Conservation (phyloP, 805 yeast species). For the Monosporozyma yasuniensis region DNA sequence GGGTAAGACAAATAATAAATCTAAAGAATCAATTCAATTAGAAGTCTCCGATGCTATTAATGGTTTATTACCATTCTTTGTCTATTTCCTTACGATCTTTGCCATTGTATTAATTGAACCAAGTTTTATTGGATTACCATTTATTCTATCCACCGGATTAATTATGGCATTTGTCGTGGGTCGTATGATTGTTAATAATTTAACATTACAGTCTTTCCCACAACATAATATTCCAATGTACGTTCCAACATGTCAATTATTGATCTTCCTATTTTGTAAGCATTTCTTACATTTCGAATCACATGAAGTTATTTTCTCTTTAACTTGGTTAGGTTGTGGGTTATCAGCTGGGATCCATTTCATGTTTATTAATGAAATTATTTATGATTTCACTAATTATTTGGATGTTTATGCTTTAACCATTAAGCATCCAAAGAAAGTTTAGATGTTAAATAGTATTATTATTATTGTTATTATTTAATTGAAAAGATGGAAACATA, state of each 20-base stretch:
- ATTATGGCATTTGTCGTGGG: constrained; percentile 82
- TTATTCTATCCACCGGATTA: constrained; percentile 62
- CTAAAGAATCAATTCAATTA: constrained; percentile 17
- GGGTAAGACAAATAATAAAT: constrained; percentile 12
- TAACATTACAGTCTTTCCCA: constrained; percentile 76
- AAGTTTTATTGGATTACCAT: constrained; percentile 43
- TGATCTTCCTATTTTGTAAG: constrained; percentile 25
- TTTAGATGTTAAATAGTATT: constrained; percentile 5
- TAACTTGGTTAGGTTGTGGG: constrained; percentile 60
- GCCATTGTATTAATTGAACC: constrained; percentile 44
- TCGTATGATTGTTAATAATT: constrained; percentile 77
- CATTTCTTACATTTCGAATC: constrained; percentile 28
- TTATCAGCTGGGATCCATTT: constrained; percentile 60
- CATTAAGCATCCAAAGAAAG: constrained; percentile 68
- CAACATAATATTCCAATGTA: constrained; percentile 60
- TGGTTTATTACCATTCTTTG: constrained; percentile 63
- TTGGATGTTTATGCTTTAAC: constrained; percentile 81
- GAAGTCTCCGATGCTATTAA: constrained; percentile 32
- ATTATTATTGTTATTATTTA: neutral
- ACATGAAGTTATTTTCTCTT: constrained; percentile 38
- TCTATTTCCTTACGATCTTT: constrained; percentile 44
- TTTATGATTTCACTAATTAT: constrained; percentile 72
- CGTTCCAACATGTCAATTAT: constrained; percentile 47
- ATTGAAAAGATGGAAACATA: neutral
- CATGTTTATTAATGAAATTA: constrained; percentile 67